Evolutionary conservation across 495 filamentous ascomycete species (phyloP).

Genomic region (Xanthoparmelia taractica): DNA sequence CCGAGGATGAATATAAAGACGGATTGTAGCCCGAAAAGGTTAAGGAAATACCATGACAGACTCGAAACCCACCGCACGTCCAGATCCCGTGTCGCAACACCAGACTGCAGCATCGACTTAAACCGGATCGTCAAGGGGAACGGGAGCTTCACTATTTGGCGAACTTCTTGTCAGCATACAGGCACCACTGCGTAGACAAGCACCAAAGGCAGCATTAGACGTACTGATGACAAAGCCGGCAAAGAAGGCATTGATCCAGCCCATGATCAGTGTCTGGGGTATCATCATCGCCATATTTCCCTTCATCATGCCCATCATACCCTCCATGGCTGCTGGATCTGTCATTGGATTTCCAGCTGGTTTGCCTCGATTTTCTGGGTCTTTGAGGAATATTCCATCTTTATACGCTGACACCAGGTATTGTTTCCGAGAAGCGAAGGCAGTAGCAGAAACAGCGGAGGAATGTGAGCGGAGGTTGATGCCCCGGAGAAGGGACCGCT

Average conservation of each 20-base stretch:
- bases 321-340: constrained; percentile 96
- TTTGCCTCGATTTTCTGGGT: constrained; percentile 75
- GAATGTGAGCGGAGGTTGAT: constrained; percentile 77
- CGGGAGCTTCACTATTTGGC: constrained; percentile 76
- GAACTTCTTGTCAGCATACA: neutral
- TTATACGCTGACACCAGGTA: constrained; percentile 73
- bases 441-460: constrained; percentile 60
- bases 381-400: constrained; percentile 79
- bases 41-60: constrained; percentile 97
- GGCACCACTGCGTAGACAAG: neutral
- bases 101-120: constrained; percentile 97
- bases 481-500: constrained; percentile 77
- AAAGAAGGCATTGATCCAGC: constrained; percentile 99
- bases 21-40: constrained; percentile 89
- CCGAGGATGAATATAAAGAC: constrained; percentile 98
- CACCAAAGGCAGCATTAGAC: constrained; percentile 27
- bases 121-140: constrained; percentile 97
- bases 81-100: constrained; percentile 88
- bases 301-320: constrained; percentile 99
- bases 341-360: constrained; percentile 90
- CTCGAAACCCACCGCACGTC: constrained; percentile 97
- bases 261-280: constrained; percentile 97
- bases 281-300: constrained; percentile 99
- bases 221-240: constrained; percentile 92
- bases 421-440: constrained; percentile 72